Conservation (phyloP, 192 early-diverging fungal species). For the Rhizophlyctis rosea region DNA sequence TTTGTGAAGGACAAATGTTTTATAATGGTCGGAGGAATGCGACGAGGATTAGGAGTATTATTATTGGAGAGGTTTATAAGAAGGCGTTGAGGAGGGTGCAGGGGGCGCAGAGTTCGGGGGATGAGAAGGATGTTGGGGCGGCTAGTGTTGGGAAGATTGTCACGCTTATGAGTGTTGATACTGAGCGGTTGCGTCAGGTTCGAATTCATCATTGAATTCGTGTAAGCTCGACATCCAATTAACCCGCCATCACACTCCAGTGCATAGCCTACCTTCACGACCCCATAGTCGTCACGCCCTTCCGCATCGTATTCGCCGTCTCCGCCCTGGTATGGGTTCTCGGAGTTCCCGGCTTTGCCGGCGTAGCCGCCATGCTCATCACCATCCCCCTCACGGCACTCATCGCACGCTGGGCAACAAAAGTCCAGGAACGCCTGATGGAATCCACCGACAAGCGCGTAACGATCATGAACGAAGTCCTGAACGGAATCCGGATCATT, state of each 20-base stretch:
- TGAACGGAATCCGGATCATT: slow-evolving; percentile 88
- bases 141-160: slow-evolving; percentile 34
- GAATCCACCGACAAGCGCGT: slow-evolving; percentile 71
- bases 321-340: slow-evolving; percentile 71
- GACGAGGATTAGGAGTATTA: slow-evolving; percentile 32
- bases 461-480: slow-evolving; percentile 80
- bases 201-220: too few species aligned
- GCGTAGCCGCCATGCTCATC: slow-evolving; percentile 63
- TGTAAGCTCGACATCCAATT: too few species aligned
- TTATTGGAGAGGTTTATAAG: slow-evolving; percentile 46
- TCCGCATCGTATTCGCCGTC: slow-evolving; percentile 52
- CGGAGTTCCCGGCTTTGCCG: slow-evolving; percentile 79
- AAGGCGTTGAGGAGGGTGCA: slow-evolving; percentile 34
- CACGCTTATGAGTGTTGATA: slow-evolving; percentile 37
- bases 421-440: slow-evolving; percentile 60
- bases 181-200: too few species aligned
- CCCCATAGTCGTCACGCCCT: too few species aligned
- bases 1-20: slow-evolving; percentile 43
- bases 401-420: slow-evolving; percentile 28
- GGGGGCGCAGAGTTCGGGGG: slow-evolving; percentile 5
- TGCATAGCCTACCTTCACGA: too few species aligned
- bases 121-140: slow-evolving; percentile 31
- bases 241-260: too few species aligned
- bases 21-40: slow-evolving; percentile 40
- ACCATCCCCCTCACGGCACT: slow-evolving; percentile 26